phyloP scores from a whole-genome alignment of 139 green algal genomes.

The Micractinium conductrix region DNA sequence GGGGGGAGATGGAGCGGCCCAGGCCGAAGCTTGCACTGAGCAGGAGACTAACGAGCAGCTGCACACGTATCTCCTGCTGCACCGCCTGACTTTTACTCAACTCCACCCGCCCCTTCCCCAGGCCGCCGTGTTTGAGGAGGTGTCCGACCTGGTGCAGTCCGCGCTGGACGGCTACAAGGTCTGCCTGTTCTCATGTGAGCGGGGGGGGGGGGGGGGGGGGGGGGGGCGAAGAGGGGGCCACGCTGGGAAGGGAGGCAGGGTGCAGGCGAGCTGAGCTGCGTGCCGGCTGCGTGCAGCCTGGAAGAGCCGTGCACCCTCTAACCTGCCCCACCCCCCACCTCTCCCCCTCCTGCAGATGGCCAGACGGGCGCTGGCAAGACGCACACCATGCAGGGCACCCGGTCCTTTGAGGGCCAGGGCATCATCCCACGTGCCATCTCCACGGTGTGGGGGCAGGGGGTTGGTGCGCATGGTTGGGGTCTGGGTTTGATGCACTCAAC shows the following conservation, averaged over 20 bases:
- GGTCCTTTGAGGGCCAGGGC: conserved; percentile 58
- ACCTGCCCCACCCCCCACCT: too few relatives aligned
- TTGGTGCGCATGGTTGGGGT: not conserved
- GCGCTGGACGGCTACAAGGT: conserved; percentile 98
- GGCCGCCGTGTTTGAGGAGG: conserved; percentile 83
- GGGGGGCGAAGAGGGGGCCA: too few relatives aligned
- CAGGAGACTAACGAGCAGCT: not conserved
- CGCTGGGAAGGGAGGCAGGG: too few relatives aligned
- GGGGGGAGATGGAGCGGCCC: too few relatives aligned
- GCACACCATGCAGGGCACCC: conserved; percentile 94
- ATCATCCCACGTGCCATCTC: conserved; percentile 91
- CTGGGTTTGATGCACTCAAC: not conserved
- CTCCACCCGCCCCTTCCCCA: conserved; percentile 45
- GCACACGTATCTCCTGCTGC: too few relatives aligned
- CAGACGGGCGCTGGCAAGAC: conserved; percentile 98
- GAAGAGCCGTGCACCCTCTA: too few relatives aligned
- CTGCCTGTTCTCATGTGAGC: conserved; percentile 98
- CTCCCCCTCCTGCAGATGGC: too few relatives aligned
- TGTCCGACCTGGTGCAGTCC: conserved; percentile 93
- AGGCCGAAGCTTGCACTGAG: not conserved
- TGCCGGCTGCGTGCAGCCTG: too few relatives aligned
- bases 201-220: too few relatives aligned
- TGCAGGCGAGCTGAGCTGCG: too few relatives aligned
- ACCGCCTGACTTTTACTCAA: too few relatives aligned
- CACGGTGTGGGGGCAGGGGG: conserved; percentile 69